Percentiles rank a stretch among this genome's conserved stretches.
phyloP scores from a whole-genome alignment of 2,329 filamentous ascomycete genomes.

The Fusarium sp. region DNA sequence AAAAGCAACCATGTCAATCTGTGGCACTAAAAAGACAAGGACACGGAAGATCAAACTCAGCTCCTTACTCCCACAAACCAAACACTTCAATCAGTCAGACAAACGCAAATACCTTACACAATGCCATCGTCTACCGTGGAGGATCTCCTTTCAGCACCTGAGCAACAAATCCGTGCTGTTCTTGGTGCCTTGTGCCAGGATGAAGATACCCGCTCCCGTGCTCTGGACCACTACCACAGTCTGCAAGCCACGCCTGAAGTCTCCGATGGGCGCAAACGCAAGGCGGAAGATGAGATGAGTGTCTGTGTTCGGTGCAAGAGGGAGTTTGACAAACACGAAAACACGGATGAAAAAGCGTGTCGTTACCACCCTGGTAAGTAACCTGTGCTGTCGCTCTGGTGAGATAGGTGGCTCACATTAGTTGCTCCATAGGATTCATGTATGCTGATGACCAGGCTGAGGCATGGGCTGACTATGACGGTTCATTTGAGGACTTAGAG shows the following conservation, averaged over 20 bases:
- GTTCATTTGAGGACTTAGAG: background rate
- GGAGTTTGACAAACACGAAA: background rate
- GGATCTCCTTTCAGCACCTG: background rate
- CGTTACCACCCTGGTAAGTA: background rate
- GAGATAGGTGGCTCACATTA: background rate
- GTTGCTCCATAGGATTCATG: background rate
- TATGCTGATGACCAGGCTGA: background rate
- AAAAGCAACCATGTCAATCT: background rate
- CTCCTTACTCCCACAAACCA: background rate
- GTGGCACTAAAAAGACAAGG: background rate
- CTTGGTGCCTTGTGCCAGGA: background rate
- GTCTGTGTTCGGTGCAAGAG: background rate
- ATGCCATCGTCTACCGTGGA: background rate
- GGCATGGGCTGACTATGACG: background rate
- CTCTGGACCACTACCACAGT: background rate
- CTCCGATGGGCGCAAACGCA: background rate
- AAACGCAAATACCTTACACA: background rate
- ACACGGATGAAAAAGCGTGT: background rate
- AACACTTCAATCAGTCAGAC: background rate
- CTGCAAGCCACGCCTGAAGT: background rate
- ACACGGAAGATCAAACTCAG: background rate
- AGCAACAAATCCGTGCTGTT: background rate
- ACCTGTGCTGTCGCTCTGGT: background rate
- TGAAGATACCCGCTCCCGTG: background rate
- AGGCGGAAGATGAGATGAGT: background rate